Evolutionary conservation across 306 rosid species (phyloP), one percentile per base, ranked within the genome.

Genomic region (Carpinus viminea): DNA sequence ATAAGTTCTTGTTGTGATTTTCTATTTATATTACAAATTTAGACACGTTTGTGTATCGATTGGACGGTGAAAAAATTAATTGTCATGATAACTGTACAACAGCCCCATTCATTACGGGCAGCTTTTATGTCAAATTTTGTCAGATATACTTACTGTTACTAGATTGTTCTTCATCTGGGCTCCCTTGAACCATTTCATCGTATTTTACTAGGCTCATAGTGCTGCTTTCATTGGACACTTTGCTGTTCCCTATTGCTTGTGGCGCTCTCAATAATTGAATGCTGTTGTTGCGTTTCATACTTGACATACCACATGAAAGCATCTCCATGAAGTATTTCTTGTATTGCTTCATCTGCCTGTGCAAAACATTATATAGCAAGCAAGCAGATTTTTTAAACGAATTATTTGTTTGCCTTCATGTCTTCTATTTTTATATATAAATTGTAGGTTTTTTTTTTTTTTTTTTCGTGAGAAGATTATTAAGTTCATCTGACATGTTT

Each of bases 111-210:
- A 6, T 54, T 16, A 54, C 18, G 60, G 6, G 7, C 26, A 54
- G 21, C 3, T n/a, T 55, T 55, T 3, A 55, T 3, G 24, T 55
- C 0, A 55, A 17, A 17, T 55, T 55, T 55, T 18, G 60, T 55
- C 15, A 6, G 38, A 24, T 60, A 12, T 11, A 36, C 90, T 82
- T 78, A 86, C 93, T 59, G 43, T 46, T 79, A 13, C 60, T 79
- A 75, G 91, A 75, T 13, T 34, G 26, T 79, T 78, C 81, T 45
- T 85, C 84, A 10, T 83, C 88, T 61, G 87, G 73, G 79, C 87
- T 86, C 83, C 91, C 96, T 10, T 85, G 97, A 71, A 87, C 71
- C 95, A 91, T 89, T 80, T 90, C 95, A 34, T 66, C 68, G 73
- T 90, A 90, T 81, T 60, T 82, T 56, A 87, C 74, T 47, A 78